Conservation (phyloP, 768 basidiomycete genomes). For the Cubamyces sp. region DNA sequence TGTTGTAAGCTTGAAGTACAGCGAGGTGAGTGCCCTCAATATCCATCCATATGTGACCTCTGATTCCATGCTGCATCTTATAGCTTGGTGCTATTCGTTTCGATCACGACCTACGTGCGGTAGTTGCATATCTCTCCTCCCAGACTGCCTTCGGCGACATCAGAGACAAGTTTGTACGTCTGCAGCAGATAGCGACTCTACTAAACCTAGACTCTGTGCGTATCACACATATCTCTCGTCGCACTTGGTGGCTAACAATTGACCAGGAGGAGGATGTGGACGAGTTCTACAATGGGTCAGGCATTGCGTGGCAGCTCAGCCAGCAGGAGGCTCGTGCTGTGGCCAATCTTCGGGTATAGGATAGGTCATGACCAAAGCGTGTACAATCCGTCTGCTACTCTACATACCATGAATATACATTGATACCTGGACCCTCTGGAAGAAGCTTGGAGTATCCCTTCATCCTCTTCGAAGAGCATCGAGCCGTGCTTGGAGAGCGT, state of each 20-base stretch:
- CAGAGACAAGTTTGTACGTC: slow-evolving; percentile 86
- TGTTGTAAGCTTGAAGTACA: slow-evolving; percentile 77
- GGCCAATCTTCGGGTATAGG: slow-evolving; percentile 54
- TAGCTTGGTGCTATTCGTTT: slow-evolving; percentile 96
- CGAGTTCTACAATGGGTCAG: slow-evolving; percentile 92
- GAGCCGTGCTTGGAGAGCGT: slow-evolving; percentile 90
- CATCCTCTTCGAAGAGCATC: slow-evolving; percentile 84
- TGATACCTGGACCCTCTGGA: neutral
- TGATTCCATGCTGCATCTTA: neutral
- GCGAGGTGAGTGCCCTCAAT: slow-evolving; percentile 60
- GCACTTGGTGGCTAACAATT: slow-evolving; percentile 19
- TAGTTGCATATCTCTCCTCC: slow-evolving; percentile 80
- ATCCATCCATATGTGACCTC: neutral
- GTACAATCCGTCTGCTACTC: slow-evolving; percentile 12
- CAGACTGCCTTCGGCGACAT: slow-evolving; percentile 91
- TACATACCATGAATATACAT: slow-evolving; percentile 8
- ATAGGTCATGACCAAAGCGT: neutral
- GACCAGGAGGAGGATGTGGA: slow-evolving; percentile 90
- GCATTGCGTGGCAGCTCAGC: slow-evolving; percentile 86
- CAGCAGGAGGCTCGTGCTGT: slow-evolving; percentile 76
- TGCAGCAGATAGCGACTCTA: slow-evolving; percentile 93
- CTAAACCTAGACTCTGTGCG: slow-evolving; percentile 84
- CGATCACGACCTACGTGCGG: slow-evolving; percentile 87
- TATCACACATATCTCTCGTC: neutral
- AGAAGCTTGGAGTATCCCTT: slow-evolving; percentile 13